These are phyloP conservation scores for Leccinum angustisporum DNA, from an alignment of 1,284 basidiomycete genomes.

Conservation along the genomic window DNA sequence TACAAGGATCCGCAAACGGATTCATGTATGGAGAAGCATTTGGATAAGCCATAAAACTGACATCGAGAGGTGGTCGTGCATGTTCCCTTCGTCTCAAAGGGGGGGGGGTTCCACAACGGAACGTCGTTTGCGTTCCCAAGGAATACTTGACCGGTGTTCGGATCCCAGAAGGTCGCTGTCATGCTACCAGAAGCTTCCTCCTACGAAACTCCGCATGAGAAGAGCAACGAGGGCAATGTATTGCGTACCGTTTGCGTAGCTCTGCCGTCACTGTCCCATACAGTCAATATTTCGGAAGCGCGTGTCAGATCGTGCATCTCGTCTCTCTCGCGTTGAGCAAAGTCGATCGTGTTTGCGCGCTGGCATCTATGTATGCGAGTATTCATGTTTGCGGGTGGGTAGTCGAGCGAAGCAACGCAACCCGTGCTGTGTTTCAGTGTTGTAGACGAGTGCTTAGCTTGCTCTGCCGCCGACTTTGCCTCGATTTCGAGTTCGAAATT, in stretches of 20 bases:
- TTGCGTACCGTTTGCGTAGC: slow-evolving; percentile 18
- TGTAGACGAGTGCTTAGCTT: neutral
- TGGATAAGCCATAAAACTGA: neutral
- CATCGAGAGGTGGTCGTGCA: neutral
- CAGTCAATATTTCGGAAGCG: slow-evolving; percentile 16
- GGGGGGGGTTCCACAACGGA: slow-evolving; percentile 38
- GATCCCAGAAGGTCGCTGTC: slow-evolving; percentile 49
- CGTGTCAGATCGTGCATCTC: slow-evolving; percentile 89
- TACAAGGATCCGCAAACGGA: slow-evolving; percentile 15
- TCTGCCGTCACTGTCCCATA: slow-evolving; percentile 29
- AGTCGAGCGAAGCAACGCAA: neutral
- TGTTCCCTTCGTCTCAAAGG: slow-evolving; percentile 11
- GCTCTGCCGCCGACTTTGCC: slow-evolving; percentile 13
- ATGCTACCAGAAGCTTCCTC: slow-evolving; percentile 35
- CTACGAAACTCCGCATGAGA: slow-evolving; percentile 14
- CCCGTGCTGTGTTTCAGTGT: neutral
- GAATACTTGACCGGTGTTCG: slow-evolving; percentile 62
- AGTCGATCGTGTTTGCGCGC: slow-evolving; percentile 61
- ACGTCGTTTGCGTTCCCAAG: slow-evolving; percentile 81
- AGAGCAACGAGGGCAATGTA: neutral
- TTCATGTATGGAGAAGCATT: slow-evolving; percentile 12
- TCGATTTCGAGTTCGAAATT: slow-evolving; percentile 10
- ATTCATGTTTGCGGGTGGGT: slow-evolving; percentile 5
- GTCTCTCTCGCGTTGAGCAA: slow-evolving; percentile 77
- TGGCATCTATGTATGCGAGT: slow-evolving; percentile 33